phyloP scores from a whole-genome alignment of 192 early-diverging fungal species.

The Glomus cerebriforme region DNA sequence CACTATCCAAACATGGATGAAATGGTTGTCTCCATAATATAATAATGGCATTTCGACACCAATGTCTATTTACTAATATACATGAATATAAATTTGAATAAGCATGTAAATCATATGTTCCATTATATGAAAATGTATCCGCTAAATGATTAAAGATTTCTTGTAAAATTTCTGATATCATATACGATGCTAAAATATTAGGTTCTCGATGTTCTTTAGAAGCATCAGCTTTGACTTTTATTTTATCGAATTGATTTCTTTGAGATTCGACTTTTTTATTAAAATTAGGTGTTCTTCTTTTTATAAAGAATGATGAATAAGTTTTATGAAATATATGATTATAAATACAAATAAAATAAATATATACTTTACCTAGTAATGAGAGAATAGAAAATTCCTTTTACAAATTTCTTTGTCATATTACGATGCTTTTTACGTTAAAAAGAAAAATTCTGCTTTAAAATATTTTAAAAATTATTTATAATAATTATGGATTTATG shows the following conservation, averaged over 20 bases:
- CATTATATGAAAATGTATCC: neutral
- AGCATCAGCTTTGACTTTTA: no score
- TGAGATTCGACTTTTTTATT: neutral
- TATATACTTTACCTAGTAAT: neutral
- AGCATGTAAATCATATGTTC: neutral
- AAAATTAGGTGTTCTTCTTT: neutral
- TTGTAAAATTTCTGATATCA: neutral
- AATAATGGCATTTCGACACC: neutral
- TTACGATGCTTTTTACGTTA: neutral
- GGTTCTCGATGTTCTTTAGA: neutral
- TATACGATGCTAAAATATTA: neutral
- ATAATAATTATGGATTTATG: no score
- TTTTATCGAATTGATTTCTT: neutral
- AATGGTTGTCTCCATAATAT: conserved; percentile 12
- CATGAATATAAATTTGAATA: neutral
- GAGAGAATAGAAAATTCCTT: neutral
- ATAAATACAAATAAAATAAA: no score
- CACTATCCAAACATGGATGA: neutral
- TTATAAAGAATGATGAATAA: no score
- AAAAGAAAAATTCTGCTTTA: neutral
- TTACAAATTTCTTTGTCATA: neutral
- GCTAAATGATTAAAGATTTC: neutral
- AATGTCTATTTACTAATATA: neutral
- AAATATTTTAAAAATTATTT: no score
- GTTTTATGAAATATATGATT: no score